Evolutionary conservation across 176 grass and related monocot genomes (phyloP).

Genomic region (Carex scoparia): DNA sequence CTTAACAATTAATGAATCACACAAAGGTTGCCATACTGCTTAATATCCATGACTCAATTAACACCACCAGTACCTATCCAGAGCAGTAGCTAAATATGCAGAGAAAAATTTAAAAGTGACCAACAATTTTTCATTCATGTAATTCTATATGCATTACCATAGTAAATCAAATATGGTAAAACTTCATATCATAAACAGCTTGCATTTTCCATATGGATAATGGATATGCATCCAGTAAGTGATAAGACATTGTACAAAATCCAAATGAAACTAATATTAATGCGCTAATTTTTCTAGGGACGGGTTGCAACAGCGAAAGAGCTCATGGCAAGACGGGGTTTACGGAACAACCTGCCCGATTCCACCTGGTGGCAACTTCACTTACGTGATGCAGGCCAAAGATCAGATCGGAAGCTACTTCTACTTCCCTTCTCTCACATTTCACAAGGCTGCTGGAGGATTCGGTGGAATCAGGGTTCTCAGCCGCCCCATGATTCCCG

Average conservation of each 20-base stretch:
- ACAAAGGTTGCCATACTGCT: not conserved
- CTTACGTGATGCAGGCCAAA: constrained; percentile 85
- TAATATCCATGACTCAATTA: not conserved
- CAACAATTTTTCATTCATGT: not conserved
- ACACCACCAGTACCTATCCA: not conserved
- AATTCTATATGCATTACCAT: not conserved
- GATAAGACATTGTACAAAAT: not conserved
- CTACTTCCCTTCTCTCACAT: constrained; percentile 83
- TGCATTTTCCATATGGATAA: not conserved
- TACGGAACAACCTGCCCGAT: constrained; percentile 88
- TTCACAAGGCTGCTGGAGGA: constrained; percentile 82
- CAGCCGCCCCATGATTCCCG: constrained; percentile 70
- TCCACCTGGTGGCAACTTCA: constrained; percentile 74
- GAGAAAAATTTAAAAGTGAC: not conserved
- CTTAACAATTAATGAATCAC: not conserved
- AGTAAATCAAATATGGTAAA: not conserved
- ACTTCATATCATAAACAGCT: not conserved
- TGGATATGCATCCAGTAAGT: not conserved
- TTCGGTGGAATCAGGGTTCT: constrained; percentile 81
- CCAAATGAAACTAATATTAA: not conserved
- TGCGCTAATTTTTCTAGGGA: constrained; percentile 39
- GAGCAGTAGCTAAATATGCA: not conserved
- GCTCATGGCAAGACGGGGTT: constrained; percentile 91
- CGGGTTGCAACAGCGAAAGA: constrained; percentile 84
- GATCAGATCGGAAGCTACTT: constrained; percentile 95